Evolutionary conservation across 257 asterid species (phyloP).

Genomic region (Coffea canephora): DNA sequence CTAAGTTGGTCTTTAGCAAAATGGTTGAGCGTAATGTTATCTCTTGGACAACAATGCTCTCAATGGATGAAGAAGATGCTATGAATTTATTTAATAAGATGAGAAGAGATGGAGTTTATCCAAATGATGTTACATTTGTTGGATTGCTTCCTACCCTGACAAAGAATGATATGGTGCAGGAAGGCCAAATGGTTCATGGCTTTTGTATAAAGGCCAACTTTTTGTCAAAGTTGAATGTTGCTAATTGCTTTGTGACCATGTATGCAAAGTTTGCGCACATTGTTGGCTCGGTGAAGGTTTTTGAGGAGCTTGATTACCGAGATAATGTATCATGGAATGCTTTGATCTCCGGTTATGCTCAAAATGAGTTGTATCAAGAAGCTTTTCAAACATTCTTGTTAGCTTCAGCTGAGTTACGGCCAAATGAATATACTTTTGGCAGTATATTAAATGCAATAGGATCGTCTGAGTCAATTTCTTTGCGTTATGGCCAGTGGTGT

Average conservation of each 20-base stretch:
- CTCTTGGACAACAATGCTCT: constrained; percentile 93
- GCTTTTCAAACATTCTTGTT: constrained; percentile 59
- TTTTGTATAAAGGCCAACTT: constrained; percentile 58
- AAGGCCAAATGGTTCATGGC: constrained; percentile 73
- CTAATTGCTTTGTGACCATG: constrained; percentile 88
- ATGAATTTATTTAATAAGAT: constrained; percentile 54
- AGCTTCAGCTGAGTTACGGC: constrained; percentile 46
- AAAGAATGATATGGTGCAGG: constrained; percentile 38
- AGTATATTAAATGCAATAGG: constrained; percentile 78
- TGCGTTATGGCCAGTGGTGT: constrained; percentile 64
- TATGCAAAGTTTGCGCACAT: constrained; percentile 66
- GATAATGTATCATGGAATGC: constrained; percentile 84
- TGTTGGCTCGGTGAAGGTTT: constrained; percentile 50
- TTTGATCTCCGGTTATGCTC: constrained; percentile 65
- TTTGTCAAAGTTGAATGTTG: constrained; percentile 54
- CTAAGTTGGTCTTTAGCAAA: constrained; percentile 45
- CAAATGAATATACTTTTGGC: constrained; percentile 82
- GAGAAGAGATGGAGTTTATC: constrained; percentile 56
- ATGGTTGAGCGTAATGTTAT: constrained; percentile 58
- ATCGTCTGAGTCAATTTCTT: constrained; percentile 75
- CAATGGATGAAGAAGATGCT: constrained; percentile 55
- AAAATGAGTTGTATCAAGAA: constrained; percentile 70
- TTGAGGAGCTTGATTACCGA: constrained; percentile 56
- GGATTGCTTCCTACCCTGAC: constrained; percentile 72
- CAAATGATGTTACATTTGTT: constrained; percentile 84